A percentile compares a stretch with the other conserved stretches of the same genome.
phyloP scores from a whole-genome alignment of 176 grass and related monocot species.

The Leersia perrieri region DNA sequence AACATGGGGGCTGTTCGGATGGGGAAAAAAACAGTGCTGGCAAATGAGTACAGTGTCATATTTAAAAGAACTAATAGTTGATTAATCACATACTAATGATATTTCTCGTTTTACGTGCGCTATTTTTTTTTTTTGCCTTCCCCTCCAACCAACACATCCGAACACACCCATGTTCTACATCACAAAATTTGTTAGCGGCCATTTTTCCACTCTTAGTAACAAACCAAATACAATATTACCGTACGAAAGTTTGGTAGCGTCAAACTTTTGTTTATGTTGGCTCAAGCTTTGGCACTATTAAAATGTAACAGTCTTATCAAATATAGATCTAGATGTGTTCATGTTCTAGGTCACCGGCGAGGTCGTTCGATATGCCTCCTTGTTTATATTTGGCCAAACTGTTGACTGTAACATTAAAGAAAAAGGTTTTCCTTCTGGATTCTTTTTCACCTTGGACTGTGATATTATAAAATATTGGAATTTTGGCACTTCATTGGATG shows the following conservation, averaged over 20 bases:
- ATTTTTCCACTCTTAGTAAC: not conserved
- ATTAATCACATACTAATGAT: too few relatives aligned
- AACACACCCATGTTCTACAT: not conserved
- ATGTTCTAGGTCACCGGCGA: not conserved
- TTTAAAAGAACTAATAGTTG: too few relatives aligned
- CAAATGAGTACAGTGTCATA: too few relatives aligned
- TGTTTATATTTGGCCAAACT: not conserved
- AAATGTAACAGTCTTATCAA: slow-evolving; percentile 9
- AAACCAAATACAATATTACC: not conserved
- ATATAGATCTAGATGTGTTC: not conserved
- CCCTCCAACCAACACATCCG: too few relatives aligned
- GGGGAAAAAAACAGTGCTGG: too few relatives aligned
- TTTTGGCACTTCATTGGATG: not conserved
- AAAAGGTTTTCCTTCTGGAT: not conserved
- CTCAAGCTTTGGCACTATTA: not conserved
- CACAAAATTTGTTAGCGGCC: not conserved
- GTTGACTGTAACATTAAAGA: not conserved
- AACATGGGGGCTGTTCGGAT: too few relatives aligned
- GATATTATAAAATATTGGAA: too few relatives aligned
- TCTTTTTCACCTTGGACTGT: not conserved
- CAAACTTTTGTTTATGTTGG: not conserved
- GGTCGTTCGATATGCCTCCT: not conserved
- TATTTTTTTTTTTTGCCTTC: too few relatives aligned
- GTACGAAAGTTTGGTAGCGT: not conserved
- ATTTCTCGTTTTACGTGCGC: too few relatives aligned